Evolutionary conservation across 306 rosid species (phyloP), one percentile per base, ranked within the genome.

Genomic region (Rosa rugosa): DNA sequence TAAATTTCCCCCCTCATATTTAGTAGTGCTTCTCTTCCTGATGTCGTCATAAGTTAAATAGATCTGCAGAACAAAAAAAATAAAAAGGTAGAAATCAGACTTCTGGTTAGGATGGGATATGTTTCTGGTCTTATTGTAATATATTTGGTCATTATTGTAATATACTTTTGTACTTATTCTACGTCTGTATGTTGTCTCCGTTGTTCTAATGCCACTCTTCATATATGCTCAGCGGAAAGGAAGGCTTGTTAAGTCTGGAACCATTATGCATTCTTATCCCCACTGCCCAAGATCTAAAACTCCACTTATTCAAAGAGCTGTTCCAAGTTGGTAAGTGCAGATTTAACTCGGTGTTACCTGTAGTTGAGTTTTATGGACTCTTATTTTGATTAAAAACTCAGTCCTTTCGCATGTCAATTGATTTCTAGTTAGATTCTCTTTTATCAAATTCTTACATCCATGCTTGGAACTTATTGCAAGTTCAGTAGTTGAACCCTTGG

Each of bases 221-320:
- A 45, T 83, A 69, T 79, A 85, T 89, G 31, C 76, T 83, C 81
- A 95, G 99, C 91, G 82, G 82, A 93, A 86, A 79, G 96, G 99
- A 77, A 91, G 98, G 86, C 91, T 93, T 73, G 82, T 95, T 49
- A 95, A 91, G 76, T 77, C 81, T 59, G 99, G 98, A 74, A 88
- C 90, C 57, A 78, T 85, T 64, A 90, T 92, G 18, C 99, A 95
- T 89, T 90, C 99, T 62, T 95, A 95, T 78, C 99, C 99, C 27
- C 93, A 84, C 80, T 95, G 99, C 84, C 82, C 88, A 87, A 95
- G 99, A 91, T 91, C 99, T 23, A 89, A 91, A 50, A 90, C 99
- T 57, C 99, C 99, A 65, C 92, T 95, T 27, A 95, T 95, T 78
- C 93, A 95, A 84, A 88, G 98, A 86, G 98, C 99, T 79, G 94